Percentiles rank a stretch among this genome's conserved stretches.
Evolutionary conservation across 148 eudicot genomes (phyloP).

Genomic region (Rhododendron ovatum): DNA sequence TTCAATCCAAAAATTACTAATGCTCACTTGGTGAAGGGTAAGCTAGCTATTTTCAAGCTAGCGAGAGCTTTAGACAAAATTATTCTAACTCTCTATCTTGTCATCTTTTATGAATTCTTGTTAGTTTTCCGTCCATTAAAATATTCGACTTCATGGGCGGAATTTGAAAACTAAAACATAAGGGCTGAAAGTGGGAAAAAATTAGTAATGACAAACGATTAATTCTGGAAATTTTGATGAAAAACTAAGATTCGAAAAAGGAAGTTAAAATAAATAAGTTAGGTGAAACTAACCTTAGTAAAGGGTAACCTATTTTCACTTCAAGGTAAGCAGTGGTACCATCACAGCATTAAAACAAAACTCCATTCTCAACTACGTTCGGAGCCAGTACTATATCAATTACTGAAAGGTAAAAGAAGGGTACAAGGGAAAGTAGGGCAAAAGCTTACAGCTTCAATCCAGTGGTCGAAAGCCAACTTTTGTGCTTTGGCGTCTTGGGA

Average conservation of each 20-base stretch:
- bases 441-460: conserved; percentile 88
- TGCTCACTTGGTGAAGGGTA: not conserved
- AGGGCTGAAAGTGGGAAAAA: no score
- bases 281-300: no score
- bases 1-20: not conserved
- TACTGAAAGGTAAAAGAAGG: not conserved
- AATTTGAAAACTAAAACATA: no score
- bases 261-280: no score
- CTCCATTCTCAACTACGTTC: no score
- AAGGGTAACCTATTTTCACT: no score
- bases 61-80: not conserved
- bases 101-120: not conserved
- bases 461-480: conserved; percentile 85
- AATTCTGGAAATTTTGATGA: not conserved
- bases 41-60: not conserved
- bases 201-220: no score
- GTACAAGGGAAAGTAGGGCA: not conserved
- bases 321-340: no score
- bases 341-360: no score
- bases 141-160: no score
- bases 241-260: no score
- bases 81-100: not conserved
- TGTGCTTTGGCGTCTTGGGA: conserved; percentile 75
- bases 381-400: not conserved
- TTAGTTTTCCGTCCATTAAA: no score